Evolutionary conservation across 148 eudicot species (phyloP), one percentile per base, ranked within the genome.

Genomic region (Dysphania ambrosioides): DNA sequence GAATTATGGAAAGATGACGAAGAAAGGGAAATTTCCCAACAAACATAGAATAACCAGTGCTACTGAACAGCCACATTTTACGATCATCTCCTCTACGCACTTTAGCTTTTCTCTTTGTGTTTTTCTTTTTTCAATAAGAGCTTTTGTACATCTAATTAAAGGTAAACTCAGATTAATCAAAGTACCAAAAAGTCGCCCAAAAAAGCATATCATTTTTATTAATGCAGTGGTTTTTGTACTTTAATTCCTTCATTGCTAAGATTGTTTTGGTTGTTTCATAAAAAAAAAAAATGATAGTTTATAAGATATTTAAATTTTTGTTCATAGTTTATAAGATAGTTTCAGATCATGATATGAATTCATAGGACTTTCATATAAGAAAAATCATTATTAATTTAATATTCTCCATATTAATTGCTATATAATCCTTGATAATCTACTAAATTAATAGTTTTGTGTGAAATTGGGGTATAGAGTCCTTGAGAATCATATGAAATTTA

Each of bases 211-310:
- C 32, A 35, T 6, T 44, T 74, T 64, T 62, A 62, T 47, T 44
- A 3, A 42, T 31, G 41, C 49, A 41, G 11, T 61, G 41, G 58
- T 63, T 63, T 73, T 4, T 59, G 69, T 73, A n/a, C 69, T 47
- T 73, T n/a, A n/a, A n/a, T n/a, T 73, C 42, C 77, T 74, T 74
- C 77, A 30, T 49, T 16, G 77, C 36, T 74, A 74, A 73, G 75
- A 60, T 31, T 63, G 76, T 62, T 63, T 47, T 32, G n/a, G n/a
- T 3, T 62, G 21, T 64, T 24, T 42, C 47, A 15, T 42, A 11
- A 42, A 42, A 42, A 15, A 9, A 1, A 1, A 15, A 42, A 42
- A 42, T 9, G 47, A 42, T 42, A 15, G 9, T 42, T 42, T 42
- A n/a, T n/a, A n/a, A n/a, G n/a, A n/a, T n/a, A n/a, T n/a, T n/a